Evolutionary conservation across 2,329 filamentous ascomycete genomes (phyloP), one percentile per base, ranked within the genome.

Genomic region (Fusarium foetens): DNA sequence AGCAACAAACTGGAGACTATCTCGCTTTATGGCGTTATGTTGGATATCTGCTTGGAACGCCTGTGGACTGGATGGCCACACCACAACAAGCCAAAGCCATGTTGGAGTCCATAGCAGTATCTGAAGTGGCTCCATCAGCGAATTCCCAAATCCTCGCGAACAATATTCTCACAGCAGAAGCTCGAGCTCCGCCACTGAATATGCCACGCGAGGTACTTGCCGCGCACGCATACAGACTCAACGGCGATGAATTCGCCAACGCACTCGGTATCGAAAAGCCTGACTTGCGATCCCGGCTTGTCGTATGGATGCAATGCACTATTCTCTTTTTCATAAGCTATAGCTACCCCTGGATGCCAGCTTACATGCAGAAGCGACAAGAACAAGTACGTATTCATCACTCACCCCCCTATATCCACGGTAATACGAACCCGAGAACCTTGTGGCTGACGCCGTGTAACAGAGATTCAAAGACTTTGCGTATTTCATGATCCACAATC

Each of bases 11-110:
- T 5, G 77, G 78, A 4, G 92, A 94, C 75, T 95, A 93, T 77
- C 84, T 93, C 48, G 92, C 92, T 0, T 83, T 95, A 2, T 95
- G 93, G 92, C 87, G 93, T 6, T 92, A 93, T 70, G 88, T 95
- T 17, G 92, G 88, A 1, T 86, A 93, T 76, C 84, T 94, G 35
- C 86, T 94, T 75, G 93, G 93, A 17, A 89, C 89, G 11, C 93
- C 92, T 1, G 88, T 88, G 3, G 86, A 86, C 29, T 86, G 85
- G 71, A 90, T 94, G 76, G 84, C 85, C 3, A 88, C 85, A 1
- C 84, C 88, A 0, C 81, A 81, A 10, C 83, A 85, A 38, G 90
- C 91, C 4, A 89, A 86, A 71, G 83, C 83, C 5, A 86, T 90
- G 76, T 91, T 94, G 88, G 92, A 95, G 73, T 88, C 87, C 0